Base-by-base conservation (phyloP, 352 stramenopile species). In the Globisporangium takayamanum region DNA sequence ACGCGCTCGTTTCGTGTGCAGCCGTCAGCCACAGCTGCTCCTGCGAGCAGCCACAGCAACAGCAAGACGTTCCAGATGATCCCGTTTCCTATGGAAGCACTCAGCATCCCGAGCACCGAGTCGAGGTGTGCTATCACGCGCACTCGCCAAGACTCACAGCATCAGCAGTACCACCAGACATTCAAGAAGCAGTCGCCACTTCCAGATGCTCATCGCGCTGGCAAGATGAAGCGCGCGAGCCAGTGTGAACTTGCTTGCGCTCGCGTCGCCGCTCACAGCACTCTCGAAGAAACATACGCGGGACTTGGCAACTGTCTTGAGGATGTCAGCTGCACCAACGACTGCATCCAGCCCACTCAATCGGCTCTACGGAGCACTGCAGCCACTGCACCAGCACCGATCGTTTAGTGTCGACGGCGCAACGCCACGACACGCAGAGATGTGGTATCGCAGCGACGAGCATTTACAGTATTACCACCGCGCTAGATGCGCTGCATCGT, bases 151-250 rank as follows among this genome's bases (percentile, higher is more conserved):
- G 33, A 39, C 33, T 39, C 33, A 12, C 33, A 12, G 33, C 33
- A 10, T 39, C 33, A 39, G 5, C 6, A 14, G 11, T 36, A 22
- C 1, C 10, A 52, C 37, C 22, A 44, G 11, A 18, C 39, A 18
- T 41, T 46, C n/a, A 60, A 44, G 37, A 65, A 52, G 28, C 59
- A 65, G 28, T 65, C 52, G 22, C 59, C 59, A 20, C 53, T 63
- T 15, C 47, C 55, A 30, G 60, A 57, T 52, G 41, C 55, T 12
- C 22, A 54, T 28, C 48, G 55, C 18, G 59, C 48, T 25, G 18
- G 15, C 26, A 63, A 62, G 16, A 20, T 55, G 25, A 37, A 44
- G 47, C 45, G 46, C 33, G 28, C 39, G 39, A 65, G 18, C 26
- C 60, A 39, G 60, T 26, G 28, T 39, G 11, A 25, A 22, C 6